Evolutionary conservation across 1,284 basidiomycete species (phyloP).

Genomic region (Ceratorhiza oryzae-sativae): DNA sequence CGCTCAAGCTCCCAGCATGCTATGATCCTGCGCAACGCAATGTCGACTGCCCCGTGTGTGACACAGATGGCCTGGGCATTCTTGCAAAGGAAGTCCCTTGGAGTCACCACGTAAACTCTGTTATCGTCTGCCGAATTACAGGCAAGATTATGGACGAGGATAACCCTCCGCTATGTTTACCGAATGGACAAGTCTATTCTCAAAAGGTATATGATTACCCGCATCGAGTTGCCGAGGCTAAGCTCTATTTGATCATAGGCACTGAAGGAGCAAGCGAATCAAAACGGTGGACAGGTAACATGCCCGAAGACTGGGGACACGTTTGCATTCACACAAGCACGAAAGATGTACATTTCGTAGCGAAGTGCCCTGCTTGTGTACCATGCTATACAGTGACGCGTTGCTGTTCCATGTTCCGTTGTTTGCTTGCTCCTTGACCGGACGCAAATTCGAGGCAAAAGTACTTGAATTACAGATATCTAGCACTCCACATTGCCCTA

Average conservation of each 20-base stretch:
- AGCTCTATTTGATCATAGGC: constrained; percentile 60
- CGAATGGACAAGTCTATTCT: constrained; percentile 92
- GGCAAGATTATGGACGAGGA: constrained; percentile 95
- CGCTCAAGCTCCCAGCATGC: constrained; percentile 84
- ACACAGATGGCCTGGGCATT: constrained; percentile 69
- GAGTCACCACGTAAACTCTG: constrained; percentile 94
- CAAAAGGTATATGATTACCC: constrained; percentile 67
- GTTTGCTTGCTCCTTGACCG: not conserved
- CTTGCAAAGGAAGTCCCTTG: constrained; percentile 88
- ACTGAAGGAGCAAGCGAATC: constrained; percentile 81
- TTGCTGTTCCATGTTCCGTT: not conserved
- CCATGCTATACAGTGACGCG: not conserved
- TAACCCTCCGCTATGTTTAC: constrained; percentile 91
- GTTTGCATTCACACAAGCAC: constrained; percentile 70
- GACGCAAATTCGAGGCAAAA: not conserved
- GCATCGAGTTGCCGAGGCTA: constrained; percentile 3
- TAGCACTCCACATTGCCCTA: constrained; percentile 35
- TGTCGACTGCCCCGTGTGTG: constrained; percentile 92
- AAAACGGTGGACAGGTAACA: constrained; percentile 74
- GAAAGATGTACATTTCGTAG: constrained; percentile 87
- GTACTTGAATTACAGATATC: constrained; percentile 16
- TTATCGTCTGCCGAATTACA: constrained; percentile 88
- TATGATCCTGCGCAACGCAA: constrained; percentile 61
- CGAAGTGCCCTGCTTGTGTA: not conserved
- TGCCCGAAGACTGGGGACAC: constrained; percentile 79